These are phyloP conservation scores for Daldinia childiae DNA, from an alignment of 495 filamentous ascomycete genomes.

Conservation along the genomic window DNA sequence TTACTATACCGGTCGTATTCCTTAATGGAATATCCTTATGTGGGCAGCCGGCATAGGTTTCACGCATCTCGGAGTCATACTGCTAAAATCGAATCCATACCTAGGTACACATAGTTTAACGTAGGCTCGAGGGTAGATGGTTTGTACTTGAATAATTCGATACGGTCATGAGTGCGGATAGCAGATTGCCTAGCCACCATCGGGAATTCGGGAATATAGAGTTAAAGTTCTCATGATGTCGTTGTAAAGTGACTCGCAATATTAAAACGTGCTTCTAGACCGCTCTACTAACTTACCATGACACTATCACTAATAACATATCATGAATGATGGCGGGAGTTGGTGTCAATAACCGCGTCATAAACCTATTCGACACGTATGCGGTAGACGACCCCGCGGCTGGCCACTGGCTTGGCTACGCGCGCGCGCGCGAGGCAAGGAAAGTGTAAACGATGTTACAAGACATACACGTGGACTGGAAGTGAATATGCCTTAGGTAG, in stretches of 20 bases:
- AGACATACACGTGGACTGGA: constrained; percentile 26
- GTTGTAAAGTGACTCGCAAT: constrained; percentile 9
- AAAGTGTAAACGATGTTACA: constrained; percentile 13
- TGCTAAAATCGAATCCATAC: background rate
- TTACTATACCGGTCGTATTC: constrained; percentile 11
- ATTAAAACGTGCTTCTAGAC: constrained; percentile 1
- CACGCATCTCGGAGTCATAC: background rate
- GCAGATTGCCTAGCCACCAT: background rate
- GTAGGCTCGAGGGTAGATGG: background rate
- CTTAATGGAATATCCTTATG: constrained; percentile 14
- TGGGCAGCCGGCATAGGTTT: constrained; percentile 27
- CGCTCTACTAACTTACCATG: background rate
- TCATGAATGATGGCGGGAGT: constrained; percentile 14
- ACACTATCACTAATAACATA: background rate
- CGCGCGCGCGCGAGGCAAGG: constrained; percentile 12
- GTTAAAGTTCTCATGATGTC: constrained; percentile 1
- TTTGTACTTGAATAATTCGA: background rate
- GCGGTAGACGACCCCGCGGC: constrained; percentile 10
- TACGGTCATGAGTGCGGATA: background rate
- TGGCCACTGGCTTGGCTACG: constrained; percentile 16
- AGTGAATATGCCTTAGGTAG: constrained; percentile 2
- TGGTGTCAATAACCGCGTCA: constrained; percentile 14
- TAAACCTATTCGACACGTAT: constrained; percentile 3
- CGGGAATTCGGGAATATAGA: background rate
- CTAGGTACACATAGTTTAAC: background rate